These are phyloP conservation scores for Drosera spatulata DNA, from an alignment of 179 eudicot species.

Conservation along the genomic window DNA sequence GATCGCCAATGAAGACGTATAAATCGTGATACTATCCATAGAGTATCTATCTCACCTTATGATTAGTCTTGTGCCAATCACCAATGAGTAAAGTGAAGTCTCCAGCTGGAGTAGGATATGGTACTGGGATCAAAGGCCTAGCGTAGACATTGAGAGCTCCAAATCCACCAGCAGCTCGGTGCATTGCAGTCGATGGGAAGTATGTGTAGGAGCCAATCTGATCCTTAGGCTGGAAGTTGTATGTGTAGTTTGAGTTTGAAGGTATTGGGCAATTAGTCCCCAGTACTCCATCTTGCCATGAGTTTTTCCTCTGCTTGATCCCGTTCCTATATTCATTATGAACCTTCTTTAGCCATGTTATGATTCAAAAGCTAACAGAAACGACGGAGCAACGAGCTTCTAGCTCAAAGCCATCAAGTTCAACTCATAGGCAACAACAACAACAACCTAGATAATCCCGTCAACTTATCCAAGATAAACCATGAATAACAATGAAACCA, in stretches of 20 bases:
- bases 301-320: conserved; percentile 71
- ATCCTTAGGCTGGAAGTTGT: conserved; percentile 81
- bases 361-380: not conserved
- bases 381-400: no score
- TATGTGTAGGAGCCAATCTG: conserved; percentile 92
- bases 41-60: not conserved
- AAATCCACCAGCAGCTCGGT: conserved; percentile 83
- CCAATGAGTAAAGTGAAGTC: conserved; percentile 81
- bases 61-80: conserved; percentile 67
- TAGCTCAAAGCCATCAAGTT: no score
- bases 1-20: no score
- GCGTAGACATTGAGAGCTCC: conserved; percentile 65
- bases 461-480: not conserved
- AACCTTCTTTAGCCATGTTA: not conserved
- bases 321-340: conserved; percentile 56
- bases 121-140: conserved; percentile 82
- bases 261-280: conserved; percentile 92
- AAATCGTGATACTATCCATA: not conserved
- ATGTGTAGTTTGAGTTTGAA: conserved; percentile 69
- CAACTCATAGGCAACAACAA: no score
- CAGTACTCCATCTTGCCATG: conserved; percentile 78
- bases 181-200: conserved; percentile 75
- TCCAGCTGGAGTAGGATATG: conserved; percentile 72
- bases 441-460: no score
- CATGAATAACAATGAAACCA: not conserved